phyloP scores from a whole-genome alignment of 805 yeast genomes.

The Diddensiella caesifluorescens region DNA sequence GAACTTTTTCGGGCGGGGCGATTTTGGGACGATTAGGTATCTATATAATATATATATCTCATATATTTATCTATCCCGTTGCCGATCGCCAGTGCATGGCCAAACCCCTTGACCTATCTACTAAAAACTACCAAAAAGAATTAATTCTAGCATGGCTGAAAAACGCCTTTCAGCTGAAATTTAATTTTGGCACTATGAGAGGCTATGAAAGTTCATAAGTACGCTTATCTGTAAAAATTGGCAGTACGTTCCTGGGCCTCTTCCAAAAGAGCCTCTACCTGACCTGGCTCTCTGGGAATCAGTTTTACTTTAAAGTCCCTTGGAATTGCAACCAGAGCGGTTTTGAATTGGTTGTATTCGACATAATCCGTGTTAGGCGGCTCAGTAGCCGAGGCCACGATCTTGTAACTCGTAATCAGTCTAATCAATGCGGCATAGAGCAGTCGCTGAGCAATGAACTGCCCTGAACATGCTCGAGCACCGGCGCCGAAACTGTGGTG shows the following conservation, averaged over 20 bases:
- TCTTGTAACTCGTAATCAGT: constrained; percentile 43
- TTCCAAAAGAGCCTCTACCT: constrained; percentile 15
- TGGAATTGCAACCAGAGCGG: constrained; percentile 26
- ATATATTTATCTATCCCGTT: too few relatives aligned
- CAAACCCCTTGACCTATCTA: too few relatives aligned
- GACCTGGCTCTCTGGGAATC: constrained; percentile 22
- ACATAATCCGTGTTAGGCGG: constrained; percentile 26
- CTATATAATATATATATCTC: too few relatives aligned
- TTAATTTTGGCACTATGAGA: neutral
- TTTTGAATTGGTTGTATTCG: constrained; percentile 23
- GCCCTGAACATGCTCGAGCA: constrained; percentile 61
- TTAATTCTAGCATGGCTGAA: too few relatives aligned
- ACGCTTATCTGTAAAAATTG: constrained; percentile 16
- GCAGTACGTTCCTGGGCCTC: constrained; percentile 20
- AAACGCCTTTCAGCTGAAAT: neutral
- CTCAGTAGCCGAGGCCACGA: constrained; percentile 28
- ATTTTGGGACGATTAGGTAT: too few relatives aligned
- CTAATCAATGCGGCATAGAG: constrained; percentile 50
- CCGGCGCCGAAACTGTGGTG: constrained; percentile 47
- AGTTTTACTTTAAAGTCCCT: constrained; percentile 24
- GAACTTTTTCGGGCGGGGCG: too few relatives aligned
- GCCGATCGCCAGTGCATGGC: too few relatives aligned
- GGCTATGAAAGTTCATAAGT: neutral
- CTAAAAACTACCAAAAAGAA: too few relatives aligned
- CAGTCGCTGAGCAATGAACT: constrained; percentile 53